Conservation (phyloP, 345 rosid species). For the Geranium rotundifolium region DNA sequence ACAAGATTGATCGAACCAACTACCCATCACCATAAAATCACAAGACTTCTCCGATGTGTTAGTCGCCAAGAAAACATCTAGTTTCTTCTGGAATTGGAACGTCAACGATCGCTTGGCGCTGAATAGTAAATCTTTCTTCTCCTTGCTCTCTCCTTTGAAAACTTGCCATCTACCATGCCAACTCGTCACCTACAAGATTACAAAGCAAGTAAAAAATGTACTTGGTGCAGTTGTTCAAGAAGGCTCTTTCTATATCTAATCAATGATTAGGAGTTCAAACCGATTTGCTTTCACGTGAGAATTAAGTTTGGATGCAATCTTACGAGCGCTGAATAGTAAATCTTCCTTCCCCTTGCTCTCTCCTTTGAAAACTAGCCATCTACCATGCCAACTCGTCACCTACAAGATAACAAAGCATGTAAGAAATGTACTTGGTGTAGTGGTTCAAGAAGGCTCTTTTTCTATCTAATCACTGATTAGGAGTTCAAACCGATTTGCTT, state of each 20-base stretch:
- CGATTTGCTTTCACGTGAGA: too few relatives aligned
- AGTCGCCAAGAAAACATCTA: conserved; percentile 12
- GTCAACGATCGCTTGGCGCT: conserved; percentile 9
- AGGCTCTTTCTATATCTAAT: too few relatives aligned
- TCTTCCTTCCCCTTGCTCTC: conserved; percentile 13
- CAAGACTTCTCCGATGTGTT: conserved; percentile 9
- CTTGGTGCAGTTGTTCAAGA: too few relatives aligned
- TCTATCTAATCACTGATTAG: too few relatives aligned
- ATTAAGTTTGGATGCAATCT: too few relatives aligned
- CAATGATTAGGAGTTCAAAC: too few relatives aligned
- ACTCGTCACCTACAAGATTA: conserved; percentile 21
- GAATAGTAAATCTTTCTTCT: conserved; percentile 9
- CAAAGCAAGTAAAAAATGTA: too few relatives aligned
- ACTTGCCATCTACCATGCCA: conserved; percentile 15
- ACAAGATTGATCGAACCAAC: conserved; percentile 15
- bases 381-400: conserved; percentile 18
- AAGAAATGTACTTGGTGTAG: too few relatives aligned
- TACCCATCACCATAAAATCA: conserved; percentile 16
- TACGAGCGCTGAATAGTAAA: conserved; percentile 14
- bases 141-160: conserved; percentile 20
- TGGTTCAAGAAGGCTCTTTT: too few relatives aligned
- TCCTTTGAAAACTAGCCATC: conserved; percentile 18
- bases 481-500: too few relatives aligned
- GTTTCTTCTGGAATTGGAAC: conserved; percentile 4
- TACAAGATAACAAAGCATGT: too few relatives aligned